These are phyloP conservation scores for Tephrocybe rancida DNA, from an alignment of 768 basidiomycete species.

Conservation along the genomic window DNA sequence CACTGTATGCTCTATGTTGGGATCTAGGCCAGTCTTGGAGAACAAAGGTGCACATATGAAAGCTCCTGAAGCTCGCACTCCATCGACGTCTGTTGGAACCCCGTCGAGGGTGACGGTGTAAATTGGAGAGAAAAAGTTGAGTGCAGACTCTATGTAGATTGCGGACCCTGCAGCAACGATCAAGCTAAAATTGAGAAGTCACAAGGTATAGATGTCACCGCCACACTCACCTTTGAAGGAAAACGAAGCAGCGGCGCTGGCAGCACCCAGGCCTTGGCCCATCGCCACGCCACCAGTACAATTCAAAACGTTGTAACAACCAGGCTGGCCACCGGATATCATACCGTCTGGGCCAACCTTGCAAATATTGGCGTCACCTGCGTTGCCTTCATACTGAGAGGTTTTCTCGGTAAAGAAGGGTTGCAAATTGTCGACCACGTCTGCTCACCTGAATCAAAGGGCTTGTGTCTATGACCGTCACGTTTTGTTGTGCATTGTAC, in stretches of 20 bases:
- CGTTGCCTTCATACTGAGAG: slow-evolving; percentile 19
- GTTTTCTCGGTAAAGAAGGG: neutral
- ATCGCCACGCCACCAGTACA: slow-evolving; percentile 22
- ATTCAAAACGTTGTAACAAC: slow-evolving; percentile 21
- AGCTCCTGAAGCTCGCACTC: slow-evolving; percentile 15
- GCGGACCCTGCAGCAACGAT: slow-evolving; percentile 20
- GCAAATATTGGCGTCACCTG: slow-evolving; percentile 9
- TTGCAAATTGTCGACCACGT: neutral
- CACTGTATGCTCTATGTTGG: slow-evolving; percentile 22
- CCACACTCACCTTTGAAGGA: slow-evolving; percentile 21
- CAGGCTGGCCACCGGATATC: slow-evolving; percentile 9
- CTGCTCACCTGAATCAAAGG: slow-evolving; percentile 14
- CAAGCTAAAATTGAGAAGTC: neutral
- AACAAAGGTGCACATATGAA: slow-evolving; percentile 26
- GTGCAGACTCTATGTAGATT: slow-evolving; percentile 25
- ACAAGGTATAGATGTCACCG: neutral
- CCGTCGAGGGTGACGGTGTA: slow-evolving; percentile 28
- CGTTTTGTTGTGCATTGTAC: slow-evolving; percentile 16
- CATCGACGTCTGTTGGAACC: slow-evolving; percentile 24
- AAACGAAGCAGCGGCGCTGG: slow-evolving; percentile 22
- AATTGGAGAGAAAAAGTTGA: slow-evolving; percentile 20
- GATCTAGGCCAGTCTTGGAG: slow-evolving; percentile 23
- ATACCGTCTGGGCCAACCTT: slow-evolving; percentile 12
- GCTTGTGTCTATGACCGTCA: slow-evolving; percentile 26
- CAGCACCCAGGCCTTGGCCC: slow-evolving; percentile 8